These are phyloP conservation scores for Xylaria cubensis DNA, from an alignment of 495 filamentous ascomycete species.

Conservation along the genomic window DNA sequence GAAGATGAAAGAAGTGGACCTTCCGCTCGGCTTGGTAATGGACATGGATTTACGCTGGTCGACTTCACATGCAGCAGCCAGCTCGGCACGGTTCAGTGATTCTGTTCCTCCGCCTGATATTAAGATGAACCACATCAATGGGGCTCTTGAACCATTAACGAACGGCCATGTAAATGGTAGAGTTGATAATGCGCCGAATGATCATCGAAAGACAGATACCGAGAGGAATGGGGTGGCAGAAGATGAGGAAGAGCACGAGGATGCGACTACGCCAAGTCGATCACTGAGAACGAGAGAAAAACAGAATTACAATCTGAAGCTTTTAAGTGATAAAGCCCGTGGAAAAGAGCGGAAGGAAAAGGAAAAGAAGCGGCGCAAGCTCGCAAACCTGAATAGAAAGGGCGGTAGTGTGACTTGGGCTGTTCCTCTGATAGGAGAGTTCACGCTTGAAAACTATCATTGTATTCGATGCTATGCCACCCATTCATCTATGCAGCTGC, in stretches of 20 bases:
- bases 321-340: constrained; percentile 54
- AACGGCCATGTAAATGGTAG: constrained; percentile 41
- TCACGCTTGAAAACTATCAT: constrained; percentile 47
- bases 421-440: constrained; percentile 50
- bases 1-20: constrained; percentile 41
- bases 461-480: constrained; percentile 56
- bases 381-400: constrained; percentile 37
- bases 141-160: constrained; percentile 37
- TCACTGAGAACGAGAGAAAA: constrained; percentile 47
- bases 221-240: constrained; percentile 40
- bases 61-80: constrained; percentile 37
- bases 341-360: constrained; percentile 52
- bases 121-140: constrained; percentile 39
- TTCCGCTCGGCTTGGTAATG: constrained; percentile 48
- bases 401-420: constrained; percentile 49
- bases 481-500: constrained; percentile 49
- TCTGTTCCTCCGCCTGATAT: constrained; percentile 35
- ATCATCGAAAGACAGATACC: constrained; percentile 24
- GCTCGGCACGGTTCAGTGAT: constrained; percentile 31
- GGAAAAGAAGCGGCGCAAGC: constrained; percentile 47
- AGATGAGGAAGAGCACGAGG: constrained; percentile 42
- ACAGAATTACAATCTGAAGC: constrained; percentile 60
- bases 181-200: constrained; percentile 30
- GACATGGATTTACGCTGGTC: constrained; percentile 57
- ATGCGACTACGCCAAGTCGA: constrained; percentile 49